These are phyloP conservation scores for Delonix regia DNA, from an alignment of 306 rosid species.

Conservation along the genomic window DNA sequence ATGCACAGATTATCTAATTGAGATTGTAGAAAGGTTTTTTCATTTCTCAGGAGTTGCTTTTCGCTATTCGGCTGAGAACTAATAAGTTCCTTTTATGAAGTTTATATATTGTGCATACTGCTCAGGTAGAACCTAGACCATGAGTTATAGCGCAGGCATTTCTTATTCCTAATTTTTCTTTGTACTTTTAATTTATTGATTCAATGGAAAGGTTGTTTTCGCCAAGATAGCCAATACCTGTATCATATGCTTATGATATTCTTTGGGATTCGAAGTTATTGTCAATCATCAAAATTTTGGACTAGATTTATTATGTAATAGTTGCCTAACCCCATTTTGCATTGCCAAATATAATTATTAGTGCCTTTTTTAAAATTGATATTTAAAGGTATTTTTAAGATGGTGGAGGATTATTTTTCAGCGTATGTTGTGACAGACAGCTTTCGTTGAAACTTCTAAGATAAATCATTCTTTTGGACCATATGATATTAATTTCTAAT, in stretches of 20 bases:
- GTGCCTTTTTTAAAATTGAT: neutral
- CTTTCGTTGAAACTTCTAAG: neutral
- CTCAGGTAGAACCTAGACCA: slow-evolving; percentile 32
- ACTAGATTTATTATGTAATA: neutral
- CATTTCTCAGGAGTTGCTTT: slow-evolving; percentile 11
- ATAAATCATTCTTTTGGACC: neutral
- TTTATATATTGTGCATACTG: slow-evolving; percentile 29
- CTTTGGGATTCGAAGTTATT: neutral
- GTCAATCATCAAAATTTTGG: slow-evolving; percentile 5
- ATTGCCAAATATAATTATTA: neutral
- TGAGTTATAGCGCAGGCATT: slow-evolving; percentile 33
- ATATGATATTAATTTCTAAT: neutral
- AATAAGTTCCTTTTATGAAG: slow-evolving; percentile 22
- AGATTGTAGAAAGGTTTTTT: slow-evolving; percentile 8
- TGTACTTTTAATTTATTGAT: slow-evolving; percentile 34
- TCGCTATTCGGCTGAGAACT: slow-evolving; percentile 30
- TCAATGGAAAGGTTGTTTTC: slow-evolving; percentile 29
- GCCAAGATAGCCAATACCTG: neutral
- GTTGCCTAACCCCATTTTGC: neutral
- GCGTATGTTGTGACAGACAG: neutral
- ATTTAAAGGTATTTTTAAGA: neutral
- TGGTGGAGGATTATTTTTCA: neutral
- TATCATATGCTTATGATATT: neutral
- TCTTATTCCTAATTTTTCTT: slow-evolving; percentile 20
- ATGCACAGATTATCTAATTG: slow-evolving; percentile 22